Base-by-base conservation (phyloP, 495 filamentous ascomycete genomes). In the Tuber brumale region DNA sequence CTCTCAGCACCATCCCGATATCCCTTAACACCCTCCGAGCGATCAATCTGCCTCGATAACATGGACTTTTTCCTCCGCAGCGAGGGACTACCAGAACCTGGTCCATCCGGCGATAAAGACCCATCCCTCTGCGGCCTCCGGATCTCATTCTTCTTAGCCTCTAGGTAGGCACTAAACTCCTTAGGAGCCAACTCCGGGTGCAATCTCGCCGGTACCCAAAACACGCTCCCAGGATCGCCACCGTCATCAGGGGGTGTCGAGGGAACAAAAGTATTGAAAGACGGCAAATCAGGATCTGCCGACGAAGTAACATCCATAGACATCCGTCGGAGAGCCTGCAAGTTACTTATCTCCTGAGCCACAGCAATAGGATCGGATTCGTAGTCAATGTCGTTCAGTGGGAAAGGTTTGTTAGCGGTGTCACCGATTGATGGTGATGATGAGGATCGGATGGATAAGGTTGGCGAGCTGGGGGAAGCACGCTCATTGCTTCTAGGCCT, bases 121-220 rank as follows among this genome's bases (percentile, higher is more conserved):
- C 82, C 91, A 89, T 78, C 94, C 86, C 85, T 93, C 92, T 71
- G 71, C 37, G 80, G 77, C 42, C 81, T 75, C 61, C 82, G 76
- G 80, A 98, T 97, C 19, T 92, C 89, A 73, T 96, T 91, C 39
- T 97, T 92, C 81, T 93, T 91, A 70, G 94, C 95, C 82, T 98
- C 95, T 1, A 99, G 88, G 81, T 98, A 99, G 1, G 92, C 92
- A 84, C 95, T 97, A 86, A 98, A 99, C 81, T 97, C 96, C 83
- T 91, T 94, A 8, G 95, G 96, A 42, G 96, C 95, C 44, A 99
- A 86, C 85, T 98, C 95, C 19, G 95, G 95, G 81, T 99, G 95
- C 27, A 98, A 86, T 74, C 94, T 89, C 37, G 95, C 95, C 0
- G 95, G 95, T 41, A 99, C 95, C 95, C 95, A 99, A 74, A 97